phyloP scores from a whole-genome alignment of 2,329 filamentous ascomycete genomes.

The Didymella arachidicola region DNA sequence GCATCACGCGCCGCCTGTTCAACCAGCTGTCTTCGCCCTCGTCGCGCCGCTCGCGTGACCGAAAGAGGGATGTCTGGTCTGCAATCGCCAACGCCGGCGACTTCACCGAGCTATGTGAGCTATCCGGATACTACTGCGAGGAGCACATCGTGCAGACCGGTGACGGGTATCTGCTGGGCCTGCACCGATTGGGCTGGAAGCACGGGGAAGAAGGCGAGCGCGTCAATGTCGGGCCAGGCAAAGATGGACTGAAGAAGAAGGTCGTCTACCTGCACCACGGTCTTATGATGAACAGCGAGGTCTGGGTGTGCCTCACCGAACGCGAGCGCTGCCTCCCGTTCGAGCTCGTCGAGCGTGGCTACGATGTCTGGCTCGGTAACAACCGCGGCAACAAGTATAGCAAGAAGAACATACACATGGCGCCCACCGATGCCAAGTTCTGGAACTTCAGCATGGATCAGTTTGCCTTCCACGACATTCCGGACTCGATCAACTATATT shows the following conservation, averaged over 20 bases:
- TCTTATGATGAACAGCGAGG: constrained; percentile 97
- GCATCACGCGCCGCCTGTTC: constrained; percentile 81
- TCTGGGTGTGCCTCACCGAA: constrained; percentile 94
- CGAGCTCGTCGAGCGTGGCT: constrained; percentile 85
- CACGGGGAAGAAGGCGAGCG: constrained; percentile 80
- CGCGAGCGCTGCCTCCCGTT: constrained; percentile 87
- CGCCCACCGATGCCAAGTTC: constrained; percentile 78
- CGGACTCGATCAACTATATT: constrained; percentile 91
- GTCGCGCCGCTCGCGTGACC: constrained; percentile 71
- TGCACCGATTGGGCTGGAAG: constrained; percentile 85
- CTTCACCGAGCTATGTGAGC: constrained; percentile 90
- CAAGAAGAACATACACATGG: constrained; percentile 83
- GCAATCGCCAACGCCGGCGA: constrained; percentile 86
- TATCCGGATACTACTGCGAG: constrained; percentile 92
- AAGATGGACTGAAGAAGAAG: constrained; percentile 70
- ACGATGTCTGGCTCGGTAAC: constrained; percentile 98
- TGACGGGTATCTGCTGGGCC: constrained; percentile 89
- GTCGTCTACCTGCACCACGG: constrained; percentile 96
- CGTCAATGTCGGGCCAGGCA: constrained; percentile 74
- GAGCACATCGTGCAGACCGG: constrained; percentile 95
- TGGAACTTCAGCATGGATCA: constrained; percentile 99
- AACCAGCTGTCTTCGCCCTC: constrained; percentile 77
- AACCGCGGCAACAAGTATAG: constrained; percentile 99
- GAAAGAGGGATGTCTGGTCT: constrained; percentile 76
- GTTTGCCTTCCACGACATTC: constrained; percentile 97